phyloP scores from a whole-genome alignment of 257 asterid species.

The Echites panduratus region DNA sequence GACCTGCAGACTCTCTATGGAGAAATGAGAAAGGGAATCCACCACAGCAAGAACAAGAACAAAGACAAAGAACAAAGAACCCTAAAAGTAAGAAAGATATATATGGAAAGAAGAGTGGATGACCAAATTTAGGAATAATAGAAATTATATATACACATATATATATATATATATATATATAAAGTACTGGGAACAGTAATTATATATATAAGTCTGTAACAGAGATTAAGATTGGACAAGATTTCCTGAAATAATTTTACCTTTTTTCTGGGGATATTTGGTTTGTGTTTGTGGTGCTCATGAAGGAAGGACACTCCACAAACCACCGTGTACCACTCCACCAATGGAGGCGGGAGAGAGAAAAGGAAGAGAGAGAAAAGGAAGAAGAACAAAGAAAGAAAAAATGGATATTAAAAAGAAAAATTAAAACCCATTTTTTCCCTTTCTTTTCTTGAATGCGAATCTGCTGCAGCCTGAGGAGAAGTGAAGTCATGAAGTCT shows the following conservation, averaged over 20 bases:
- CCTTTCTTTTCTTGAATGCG: not conserved
- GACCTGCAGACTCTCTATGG: too few relatives aligned
- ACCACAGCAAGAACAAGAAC: too few relatives aligned
- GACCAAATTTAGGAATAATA: too few relatives aligned
- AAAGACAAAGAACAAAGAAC: too few relatives aligned
- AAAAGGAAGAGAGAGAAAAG: too few relatives aligned
- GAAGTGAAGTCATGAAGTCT: too few relatives aligned
- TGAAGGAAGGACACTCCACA: not conserved
- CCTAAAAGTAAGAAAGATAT: too few relatives aligned
- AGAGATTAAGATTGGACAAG: not conserved
- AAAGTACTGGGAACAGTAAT: too few relatives aligned
- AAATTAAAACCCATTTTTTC: not conserved
- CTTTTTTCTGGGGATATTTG: slow-evolving; percentile 13
- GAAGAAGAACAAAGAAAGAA: not conserved
- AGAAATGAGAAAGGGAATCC: too few relatives aligned
- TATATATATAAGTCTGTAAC: not conserved
- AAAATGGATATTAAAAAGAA: not conserved
- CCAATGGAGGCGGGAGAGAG: slow-evolving; percentile 16
- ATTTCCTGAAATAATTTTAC: slow-evolving; percentile 19
- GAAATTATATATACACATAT: too few relatives aligned
- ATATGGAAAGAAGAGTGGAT: too few relatives aligned
- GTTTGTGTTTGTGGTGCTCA: slow-evolving; percentile 8
- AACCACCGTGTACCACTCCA: not conserved
- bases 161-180: too few relatives aligned
- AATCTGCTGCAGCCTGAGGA: not conserved